Evolutionary conservation across 768 basidiomycete species (phyloP), one percentile per base, ranked within the genome.

Genomic region (Daedaleopsis sinensis): DNA sequence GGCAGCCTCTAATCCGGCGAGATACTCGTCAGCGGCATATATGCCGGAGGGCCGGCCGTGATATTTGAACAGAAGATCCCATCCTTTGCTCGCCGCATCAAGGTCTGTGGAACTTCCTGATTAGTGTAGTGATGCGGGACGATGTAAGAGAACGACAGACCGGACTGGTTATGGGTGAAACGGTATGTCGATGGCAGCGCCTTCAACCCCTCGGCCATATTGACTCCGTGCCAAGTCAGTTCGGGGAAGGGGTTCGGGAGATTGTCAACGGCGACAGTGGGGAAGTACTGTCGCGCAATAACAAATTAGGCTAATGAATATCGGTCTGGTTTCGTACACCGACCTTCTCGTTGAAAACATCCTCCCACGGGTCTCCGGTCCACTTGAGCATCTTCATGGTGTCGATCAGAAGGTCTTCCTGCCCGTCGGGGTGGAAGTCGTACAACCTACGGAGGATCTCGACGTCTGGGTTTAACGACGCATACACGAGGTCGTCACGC

Each of bases 1-100:
- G 43, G 73, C 73, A n/a, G 84, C 83, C 63, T 81, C 80, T 3
- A 80, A 70, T n/a, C 83, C 82, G 8, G 84, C 82, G 11, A 85
- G 73, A 61, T 84, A 84, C 65, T 85, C 83, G 57, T 85, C 84
- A 1, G 84, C 84, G 16, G 80, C 82, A 63, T 76, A 84, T 16
- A 84, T 84, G 1, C 83, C 82, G 8, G 81, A 82, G 0, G 84
- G 82, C 2, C 83, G 74, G 8, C 85, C 84, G 62, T 85, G 84
- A 63, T 84, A 86, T 67, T 84, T 73, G 78, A 84, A 84, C 16
- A 85, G 67, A 49, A 84, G 58, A 61, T 86, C 83, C 81, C 84
- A 84, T 8, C 82, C 82, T 47, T 70, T 63, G 64, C 82, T 84
- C 15, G 82, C 81, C 9, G 70, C 70, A 56, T 82, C 78, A 18